Evolutionary conservation across 139 green algal genomes (phyloP), one percentile per base, ranked within the genome.

Genomic region (Chlorokybus atmophyticus): DNA sequence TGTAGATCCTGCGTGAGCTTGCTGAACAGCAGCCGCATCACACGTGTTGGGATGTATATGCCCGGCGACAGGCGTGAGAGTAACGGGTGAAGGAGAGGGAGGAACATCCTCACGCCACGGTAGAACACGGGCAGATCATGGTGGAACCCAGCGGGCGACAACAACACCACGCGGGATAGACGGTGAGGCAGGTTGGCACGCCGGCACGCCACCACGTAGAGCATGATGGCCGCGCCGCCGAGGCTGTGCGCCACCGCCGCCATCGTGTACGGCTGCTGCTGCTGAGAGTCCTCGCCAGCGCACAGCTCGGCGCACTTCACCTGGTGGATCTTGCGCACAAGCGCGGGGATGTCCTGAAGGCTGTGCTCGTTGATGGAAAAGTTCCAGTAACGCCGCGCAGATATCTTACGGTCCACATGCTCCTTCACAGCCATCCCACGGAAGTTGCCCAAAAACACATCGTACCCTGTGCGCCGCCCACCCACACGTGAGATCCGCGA

Each of bases 381-480:
- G 6, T 59, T 30, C 82, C 85, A 96, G 69, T 95, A 96, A 0
- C 58, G 67, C 47, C 3, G 30, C 8, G 19, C 14, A 14, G 35
- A 14, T 44, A 69, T 58, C 10, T 6, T 40, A 10, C 6, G 42
- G n/a, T 73, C 40, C n/a, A 63, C 55, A 40, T 96, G 84, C 39
- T 74, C 60, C 0, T 79, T 60, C 0, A 89, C 82, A 2, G 41
- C 39, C 24, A 67, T 74, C 21, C 67, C 67, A 23, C 89, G 72
- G 5, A 79, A 81, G 75, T 88, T 94, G 55, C 71, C 87, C 62
- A 97, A 76, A 77, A 85, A 97, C 21, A 96, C 87, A 52, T 97
- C 89, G 62, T 85, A 85, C 47, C 89, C 89, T 71, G 63, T 2
- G 47, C 7, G n/a, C n/a, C n/a, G n/a, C n/a, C n/a, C n/a, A n/a